Base-by-base conservation (phyloP, 2,329 filamentous ascomycete genomes). In the Alternaria incomplexa region DNA sequence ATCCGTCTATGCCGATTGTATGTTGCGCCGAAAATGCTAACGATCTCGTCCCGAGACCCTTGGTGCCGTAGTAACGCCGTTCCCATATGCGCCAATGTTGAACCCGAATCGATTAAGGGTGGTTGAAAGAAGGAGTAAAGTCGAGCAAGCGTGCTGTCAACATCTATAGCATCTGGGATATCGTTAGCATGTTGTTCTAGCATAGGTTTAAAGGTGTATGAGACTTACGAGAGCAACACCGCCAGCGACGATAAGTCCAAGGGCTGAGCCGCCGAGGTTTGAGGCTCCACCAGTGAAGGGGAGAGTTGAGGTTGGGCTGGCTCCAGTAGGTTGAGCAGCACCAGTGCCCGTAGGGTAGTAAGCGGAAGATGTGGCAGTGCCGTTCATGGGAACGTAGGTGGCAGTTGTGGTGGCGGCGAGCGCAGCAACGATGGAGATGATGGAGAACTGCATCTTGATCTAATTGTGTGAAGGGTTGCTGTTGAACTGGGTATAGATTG, bases 361-460 rank as follows among this genome's bases (percentile, higher is more conserved):
- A n/a, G 60, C 66, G 40, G 65, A 53, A 20, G 74, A 30, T 20
- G 55, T 62, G 28, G 66, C 63, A 22, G 75, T 77, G 40, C 64
- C 68, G 71, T 77, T 76, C 62, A 51, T 43, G 44, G 69, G 61
- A 61, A 66, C 54, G 63, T 71, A 73, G 17, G 65, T 58, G 47
- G 76, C 75, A 22, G 73, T 66, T 23, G 72, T 63, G 53, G 72
- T 73, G 62, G 73, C 73, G 56, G 74, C 70, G 56, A 75, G 66
- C 45, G 70, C 68, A 58, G 70, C 65, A 58, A 70, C 57, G 58
- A 74, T 28, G 65, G 70, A 52, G 65, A 74, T 40, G 66, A 72
- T 54, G 61, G 75, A 72, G 73, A 78, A 75, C 63, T 76, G 75
- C 75, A 78, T 77, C 23, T 69, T 74, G 65, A 55, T 17, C 5